Conservation (phyloP, 1,284 basidiomycete species). For the Salmacisia buchloeana region DNA sequence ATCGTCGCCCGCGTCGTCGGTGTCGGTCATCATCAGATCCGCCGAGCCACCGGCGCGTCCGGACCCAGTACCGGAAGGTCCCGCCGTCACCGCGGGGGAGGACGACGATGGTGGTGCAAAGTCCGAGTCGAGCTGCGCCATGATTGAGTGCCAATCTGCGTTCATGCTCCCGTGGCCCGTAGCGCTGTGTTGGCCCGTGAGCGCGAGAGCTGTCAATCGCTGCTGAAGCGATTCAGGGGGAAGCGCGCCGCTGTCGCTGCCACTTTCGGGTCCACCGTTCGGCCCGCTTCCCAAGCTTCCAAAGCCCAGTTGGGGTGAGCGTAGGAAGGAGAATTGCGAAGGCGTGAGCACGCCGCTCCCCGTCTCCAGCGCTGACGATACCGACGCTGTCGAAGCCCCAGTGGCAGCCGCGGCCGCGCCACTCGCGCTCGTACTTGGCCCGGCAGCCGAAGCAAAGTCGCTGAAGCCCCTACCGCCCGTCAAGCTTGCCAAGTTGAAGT, state of each 20-base stretch:
- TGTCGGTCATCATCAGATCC: neutral
- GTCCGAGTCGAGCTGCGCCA: neutral
- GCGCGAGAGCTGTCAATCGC: neutral
- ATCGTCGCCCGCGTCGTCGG: neutral
- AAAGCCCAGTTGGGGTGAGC: neutral
- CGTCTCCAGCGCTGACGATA: neutral
- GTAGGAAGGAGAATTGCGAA: slow-evolving; percentile 5
- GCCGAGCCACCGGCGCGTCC: neutral
- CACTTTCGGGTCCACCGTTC: neutral
- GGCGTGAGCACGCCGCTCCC: neutral
- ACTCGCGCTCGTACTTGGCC: too few species aligned
- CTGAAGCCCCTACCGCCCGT: too few species aligned
- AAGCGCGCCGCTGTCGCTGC: neutral
- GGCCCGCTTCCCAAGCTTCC: neutral
- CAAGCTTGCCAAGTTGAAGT: slow-evolving; percentile 1
- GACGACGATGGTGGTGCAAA: too few species aligned
- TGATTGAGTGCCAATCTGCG: neutral
- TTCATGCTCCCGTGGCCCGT: neutral
- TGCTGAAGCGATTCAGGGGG: neutral
- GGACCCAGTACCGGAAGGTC: neutral
- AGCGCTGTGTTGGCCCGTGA: neutral
- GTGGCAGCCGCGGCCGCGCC: too few species aligned
- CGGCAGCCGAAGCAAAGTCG: too few species aligned
- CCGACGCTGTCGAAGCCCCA: neutral
- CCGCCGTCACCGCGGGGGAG: neutral